Evolutionary conservation across 768 basidiomycete genomes (phyloP), one percentile per base, ranked within the genome.

Genomic region (Mycena kentingensis): DNA sequence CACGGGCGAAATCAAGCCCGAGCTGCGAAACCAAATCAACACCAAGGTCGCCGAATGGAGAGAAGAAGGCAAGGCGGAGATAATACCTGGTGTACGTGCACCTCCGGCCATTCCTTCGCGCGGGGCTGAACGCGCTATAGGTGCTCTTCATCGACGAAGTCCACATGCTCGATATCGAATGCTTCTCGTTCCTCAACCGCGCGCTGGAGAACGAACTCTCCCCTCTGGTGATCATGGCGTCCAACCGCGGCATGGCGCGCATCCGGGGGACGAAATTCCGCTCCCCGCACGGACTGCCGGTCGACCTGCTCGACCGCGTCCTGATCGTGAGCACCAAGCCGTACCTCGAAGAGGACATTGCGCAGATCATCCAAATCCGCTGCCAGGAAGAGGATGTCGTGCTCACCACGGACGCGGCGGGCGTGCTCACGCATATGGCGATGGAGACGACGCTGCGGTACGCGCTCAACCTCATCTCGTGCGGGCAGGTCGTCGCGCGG

Each of bases 141-240:
- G 92, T 97, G n/a, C 77, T 97, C 12, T 98, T 98, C 77, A 97
- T 98, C 62, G 96, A 98, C 71, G 96, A 98, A 73, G 96, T 98
- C 12, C 96, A 98, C 77, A 99, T 99, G 96, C 85, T 99, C 60
- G 96, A 99, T 69, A 98, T 99, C 57, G 96, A 98, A 68, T 98
- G 96, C 67, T 98, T 98, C 77, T 97, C 95, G 6, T 99, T 95
- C 80, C 77, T 99, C 54, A 99, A 99, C 68, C 85, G 96, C 28
- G 96, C 96, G 2, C 77, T 99, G 42, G 96, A 99, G 67, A 86
- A 87, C 54, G 95, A 96, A 56, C 78, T 98, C 1, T 87, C 96
- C 1, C 96, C 96, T 1, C 75, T 98, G 47, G 96, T 99, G 31
- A 93, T 99, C 63, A 98, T 99, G 96, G 96, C 96, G 1, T 93